Evolutionary conservation across 495 filamentous ascomycete genomes (phyloP), one percentile per base, ranked within the genome.

Genomic region (Trichoderma reesei): DNA sequence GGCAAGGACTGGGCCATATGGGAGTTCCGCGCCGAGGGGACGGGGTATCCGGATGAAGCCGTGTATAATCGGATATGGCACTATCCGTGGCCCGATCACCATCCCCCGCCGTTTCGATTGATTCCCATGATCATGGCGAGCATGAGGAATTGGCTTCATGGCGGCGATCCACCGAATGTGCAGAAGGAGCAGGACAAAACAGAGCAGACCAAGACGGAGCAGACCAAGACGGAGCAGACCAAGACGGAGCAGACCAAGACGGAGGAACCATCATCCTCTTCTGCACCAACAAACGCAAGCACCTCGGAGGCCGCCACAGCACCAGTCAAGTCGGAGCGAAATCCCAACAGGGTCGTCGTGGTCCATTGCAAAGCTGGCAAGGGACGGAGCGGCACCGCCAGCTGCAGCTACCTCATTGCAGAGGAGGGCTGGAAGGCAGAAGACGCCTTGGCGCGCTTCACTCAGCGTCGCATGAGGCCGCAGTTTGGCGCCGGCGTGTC

Each of bases 361-460:
- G 90, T 98, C 11, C 94, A 98, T 73, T 98, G 94, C 77, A 98
- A 97, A 74, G 94, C 94, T 2, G 94, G 94, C 3, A 98, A 98
- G 74, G 94, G 94, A 1, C 81, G 94, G 56, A 94, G 90, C 64
- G 94, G 94, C n/a, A 96, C 90, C 0, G 83, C 91, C 70, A 86
- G 87, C 26, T 92, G 89, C 70, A 86, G 86, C 63, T 98, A 96
- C 72, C 77, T 98, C 59, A 95, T 98, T 65, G 85, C 88, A 20
- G 89, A 98, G 71, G 88, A 91, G 67, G 91, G 89, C 20, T 97
- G 92, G 92, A 86, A 80, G 42, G 76, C 85, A 13, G 82, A 89
- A 64, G 84, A 94, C 63, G 94, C 94, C 2, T 75, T 96, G 68
- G 78, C 86, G 48, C 77, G 88, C 18, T 98, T 97, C 71, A 98